Evolutionary conservation across 2,329 filamentous ascomycete species (phyloP), one percentile per base, ranked within the genome.

Genomic region (Talaromyces sp.): DNA sequence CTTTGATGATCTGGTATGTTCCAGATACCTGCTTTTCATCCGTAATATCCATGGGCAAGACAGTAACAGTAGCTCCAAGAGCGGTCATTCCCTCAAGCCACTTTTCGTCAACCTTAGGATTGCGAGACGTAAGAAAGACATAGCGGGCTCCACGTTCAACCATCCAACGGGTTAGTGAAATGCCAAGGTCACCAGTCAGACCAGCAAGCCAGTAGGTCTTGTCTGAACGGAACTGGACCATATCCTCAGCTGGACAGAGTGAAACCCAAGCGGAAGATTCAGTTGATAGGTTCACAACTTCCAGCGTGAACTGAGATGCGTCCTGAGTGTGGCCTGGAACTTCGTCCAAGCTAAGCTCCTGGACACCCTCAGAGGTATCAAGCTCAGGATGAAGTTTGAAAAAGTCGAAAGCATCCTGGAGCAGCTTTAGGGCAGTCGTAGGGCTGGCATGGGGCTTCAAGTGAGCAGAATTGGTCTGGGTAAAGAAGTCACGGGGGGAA

Each of bases 121-220:
- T 69, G 25, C 86, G 80, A 13, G 84, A 86, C 1, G 87, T 68
- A 54, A 87, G 84, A 2, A 82, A 80, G 10, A 89, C 67, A 64
- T 84, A 75, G 19, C 76, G 79, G 1, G 81, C 86, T 1, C 86
- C 86, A 17, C 82, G 79, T 8, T 73, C 70, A 22, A 78, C 75
- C 62, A 89, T 77, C 61, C 85, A 78, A 61, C 79, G 75, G 2
- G 84, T 81, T 41, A 88, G 81, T 67, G 80, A 82, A 37, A 80
- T 78, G 0, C 86, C 86, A 1, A 89, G 77, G 7, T 86, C 86
- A 13, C 86, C 85, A 0, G 87, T 78, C 0, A 85, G 84, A n/a
- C 86, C 86, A 7, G 81, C 79, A 3, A 89, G 73, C 3, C 88
- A 70, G 63, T 88, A 89, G 1, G 84, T 71, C 50, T 64, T 64